These are phyloP conservation scores for Silene uniflora DNA, from an alignment of 148 eudicot species.

Conservation along the genomic window DNA sequence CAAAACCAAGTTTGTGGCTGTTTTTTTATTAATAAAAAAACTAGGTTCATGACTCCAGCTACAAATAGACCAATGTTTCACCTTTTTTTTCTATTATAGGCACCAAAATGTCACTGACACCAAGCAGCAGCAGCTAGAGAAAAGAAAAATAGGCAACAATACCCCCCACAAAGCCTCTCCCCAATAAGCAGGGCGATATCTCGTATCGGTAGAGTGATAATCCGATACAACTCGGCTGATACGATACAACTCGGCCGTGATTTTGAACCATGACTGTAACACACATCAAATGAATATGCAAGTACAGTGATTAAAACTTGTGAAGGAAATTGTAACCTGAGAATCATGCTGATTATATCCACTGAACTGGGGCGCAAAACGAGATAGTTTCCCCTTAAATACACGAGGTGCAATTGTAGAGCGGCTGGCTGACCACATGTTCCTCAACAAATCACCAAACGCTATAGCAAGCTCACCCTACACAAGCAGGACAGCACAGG, in stretches of 20 bases:
- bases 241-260: no score
- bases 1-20: background rate
- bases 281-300: constrained; percentile 3
- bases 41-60: background rate
- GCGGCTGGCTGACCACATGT: constrained; percentile 79
- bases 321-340: constrained; percentile 48
- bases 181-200: no score
- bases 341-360: constrained; percentile 99
- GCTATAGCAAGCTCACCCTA: constrained; percentile 99
- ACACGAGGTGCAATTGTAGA: constrained; percentile 75
- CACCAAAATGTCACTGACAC: background rate
- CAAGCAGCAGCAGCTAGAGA: background rate
- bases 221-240: no score
- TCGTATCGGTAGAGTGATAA: no score
- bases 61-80: background rate
- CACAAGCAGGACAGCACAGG: constrained; percentile 22
- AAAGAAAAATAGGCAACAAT: no score
- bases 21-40: no score
- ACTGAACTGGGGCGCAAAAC: constrained; percentile 99
- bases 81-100: background rate
- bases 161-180: no score
- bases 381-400: constrained; percentile 88
- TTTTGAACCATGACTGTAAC: background rate
- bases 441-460: constrained; percentile 89
- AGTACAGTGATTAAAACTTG: background rate